These are phyloP conservation scores for Claviceps pusilla DNA, from an alignment of 2,329 filamentous ascomycete species.

Conservation along the genomic window DNA sequence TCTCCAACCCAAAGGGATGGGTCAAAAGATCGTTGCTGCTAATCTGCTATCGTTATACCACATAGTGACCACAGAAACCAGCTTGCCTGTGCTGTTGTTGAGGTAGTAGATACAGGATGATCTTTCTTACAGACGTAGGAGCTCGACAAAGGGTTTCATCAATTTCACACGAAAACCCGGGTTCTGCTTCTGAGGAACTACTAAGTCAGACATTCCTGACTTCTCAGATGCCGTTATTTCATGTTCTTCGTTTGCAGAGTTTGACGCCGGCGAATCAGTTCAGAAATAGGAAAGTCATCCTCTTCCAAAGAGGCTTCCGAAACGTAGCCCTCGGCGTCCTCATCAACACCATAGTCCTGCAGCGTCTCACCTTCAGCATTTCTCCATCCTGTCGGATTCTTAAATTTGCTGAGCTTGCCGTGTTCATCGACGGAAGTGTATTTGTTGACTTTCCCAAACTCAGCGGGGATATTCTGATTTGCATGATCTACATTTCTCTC, in stretches of 20 bases:
- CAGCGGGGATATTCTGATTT: slow-evolving; percentile 26
- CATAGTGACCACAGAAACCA: background rate
- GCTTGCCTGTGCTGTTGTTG: background rate
- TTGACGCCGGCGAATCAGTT: slow-evolving; percentile 46
- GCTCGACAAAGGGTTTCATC: background rate
- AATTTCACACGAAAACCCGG: background rate
- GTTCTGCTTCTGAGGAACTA: background rate
- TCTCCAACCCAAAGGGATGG: background rate
- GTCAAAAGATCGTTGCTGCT: background rate
- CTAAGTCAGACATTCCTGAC: slow-evolving; percentile 9
- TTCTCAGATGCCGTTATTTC: background rate
- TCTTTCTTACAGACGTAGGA: background rate
- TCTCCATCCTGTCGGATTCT: slow-evolving; percentile 48
- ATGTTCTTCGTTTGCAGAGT: slow-evolving; percentile 7
- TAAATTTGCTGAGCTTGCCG: slow-evolving; percentile 43
- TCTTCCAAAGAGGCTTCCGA: slow-evolving; percentile 25
- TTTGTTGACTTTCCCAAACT: slow-evolving; percentile 41
- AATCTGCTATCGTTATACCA: background rate
- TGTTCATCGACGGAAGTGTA: slow-evolving; percentile 27
- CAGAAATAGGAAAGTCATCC: slow-evolving; percentile 56
- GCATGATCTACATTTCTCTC: slow-evolving; percentile 32
- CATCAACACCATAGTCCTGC: slow-evolving; percentile 66
- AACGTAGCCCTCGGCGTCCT: slow-evolving; percentile 42
- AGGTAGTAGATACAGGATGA: background rate
- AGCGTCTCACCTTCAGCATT: slow-evolving; percentile 63